These are phyloP conservation scores for Mallotus japonicus DNA, from an alignment of 441 rosid species.

Conservation along the genomic window DNA sequence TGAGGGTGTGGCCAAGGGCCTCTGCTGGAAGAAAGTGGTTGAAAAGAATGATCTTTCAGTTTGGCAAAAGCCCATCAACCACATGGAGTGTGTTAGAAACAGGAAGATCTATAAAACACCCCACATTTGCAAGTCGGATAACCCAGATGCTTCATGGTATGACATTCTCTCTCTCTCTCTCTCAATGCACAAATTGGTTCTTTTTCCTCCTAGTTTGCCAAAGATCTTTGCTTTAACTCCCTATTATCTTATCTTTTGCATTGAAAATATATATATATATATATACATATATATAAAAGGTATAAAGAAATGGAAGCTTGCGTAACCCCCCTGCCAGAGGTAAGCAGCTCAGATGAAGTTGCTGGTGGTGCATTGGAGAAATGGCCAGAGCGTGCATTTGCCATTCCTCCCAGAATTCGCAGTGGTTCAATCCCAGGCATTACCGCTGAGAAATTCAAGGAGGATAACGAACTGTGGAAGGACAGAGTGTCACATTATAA, in stretches of 20 bases:
- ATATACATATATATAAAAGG: constrained; percentile 34
- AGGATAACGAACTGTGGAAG: constrained; percentile 74
- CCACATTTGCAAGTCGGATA: constrained; percentile 65
- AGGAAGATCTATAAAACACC: constrained; percentile 51
- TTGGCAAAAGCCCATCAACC: constrained; percentile 85
- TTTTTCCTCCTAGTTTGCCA: too few relatives aligned
- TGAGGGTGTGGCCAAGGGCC: constrained; percentile 60
- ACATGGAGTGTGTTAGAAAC: constrained; percentile 57
- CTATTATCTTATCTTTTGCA: neutral
- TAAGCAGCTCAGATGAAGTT: constrained; percentile 59
- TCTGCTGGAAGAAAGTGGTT: constrained; percentile 90
- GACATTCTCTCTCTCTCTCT: neutral
- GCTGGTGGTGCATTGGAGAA: constrained; percentile 82
- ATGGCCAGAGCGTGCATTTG: constrained; percentile 80
- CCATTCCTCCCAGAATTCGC: constrained; percentile 75
- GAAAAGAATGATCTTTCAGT: constrained; percentile 69
- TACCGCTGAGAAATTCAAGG: constrained; percentile 50
- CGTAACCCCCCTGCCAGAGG: constrained; percentile 79
- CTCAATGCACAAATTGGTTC: constrained; percentile 11
- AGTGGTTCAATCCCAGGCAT: constrained; percentile 61
- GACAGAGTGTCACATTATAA: constrained; percentile 60
- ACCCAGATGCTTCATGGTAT: constrained; percentile 78
- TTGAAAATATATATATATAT: neutral
- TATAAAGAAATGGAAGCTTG: constrained; percentile 74
- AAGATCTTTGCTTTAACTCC: neutral